Evolutionary conservation across 441 rosid genomes (phyloP).

Genomic region (Lepidium campestre): DNA sequence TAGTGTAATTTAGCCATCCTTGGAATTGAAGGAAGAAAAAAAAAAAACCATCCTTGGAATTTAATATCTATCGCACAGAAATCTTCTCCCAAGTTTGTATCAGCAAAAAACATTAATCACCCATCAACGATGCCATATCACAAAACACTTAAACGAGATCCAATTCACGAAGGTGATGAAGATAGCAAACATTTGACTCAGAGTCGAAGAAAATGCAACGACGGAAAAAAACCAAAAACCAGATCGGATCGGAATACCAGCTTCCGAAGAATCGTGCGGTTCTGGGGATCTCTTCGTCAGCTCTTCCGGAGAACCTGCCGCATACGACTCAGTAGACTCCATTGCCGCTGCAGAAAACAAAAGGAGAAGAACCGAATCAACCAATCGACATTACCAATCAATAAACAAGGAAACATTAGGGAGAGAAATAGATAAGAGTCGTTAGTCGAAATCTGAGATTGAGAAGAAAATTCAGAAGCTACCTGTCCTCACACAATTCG

Average conservation of each 20-base stretch:
- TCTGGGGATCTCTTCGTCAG: constrained; percentile 61
- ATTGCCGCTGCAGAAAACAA: constrained; percentile 29
- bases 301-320: constrained; percentile 73
- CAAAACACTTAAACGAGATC: constrained; percentile 1
- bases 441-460: constrained; percentile 28
- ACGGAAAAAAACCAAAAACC: constrained; percentile 8
- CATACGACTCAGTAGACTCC: constrained; percentile 93
- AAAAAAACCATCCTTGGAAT: no score
- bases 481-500: constrained; percentile 21
- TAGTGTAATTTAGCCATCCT: background rate
- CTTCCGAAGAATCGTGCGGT: constrained; percentile 58
- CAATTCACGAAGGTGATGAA: background rate
- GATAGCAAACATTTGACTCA: background rate
- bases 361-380: background rate
- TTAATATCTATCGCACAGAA: background rate
- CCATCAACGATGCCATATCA: background rate
- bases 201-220: constrained; percentile 1
- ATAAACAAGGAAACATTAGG: background rate
- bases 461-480: background rate
- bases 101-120: background rate
- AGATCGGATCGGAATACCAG: constrained; percentile 75
- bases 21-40: no score
- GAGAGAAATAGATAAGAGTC: background rate
- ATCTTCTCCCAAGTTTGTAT: background rate
- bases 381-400: constrained; percentile 23